phyloP scores from a whole-genome alignment of 106 monocot genomes.

The Dendrobium catenatum region DNA sequence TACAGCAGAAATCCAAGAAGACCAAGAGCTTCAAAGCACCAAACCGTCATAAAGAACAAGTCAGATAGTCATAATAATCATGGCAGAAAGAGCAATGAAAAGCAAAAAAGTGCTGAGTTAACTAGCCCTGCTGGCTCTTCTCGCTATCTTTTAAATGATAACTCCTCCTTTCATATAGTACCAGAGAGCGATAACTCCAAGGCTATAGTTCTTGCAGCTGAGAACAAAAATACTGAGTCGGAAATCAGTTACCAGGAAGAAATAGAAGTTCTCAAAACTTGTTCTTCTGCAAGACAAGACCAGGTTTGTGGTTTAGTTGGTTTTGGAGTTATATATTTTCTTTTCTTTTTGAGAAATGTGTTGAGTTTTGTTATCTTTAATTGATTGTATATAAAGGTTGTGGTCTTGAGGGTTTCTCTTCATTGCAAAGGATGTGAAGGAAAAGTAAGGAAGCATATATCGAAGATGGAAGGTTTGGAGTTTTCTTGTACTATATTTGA shows the following conservation, averaged over 20 bases:
- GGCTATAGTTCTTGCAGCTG: background rate
- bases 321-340: background rate
- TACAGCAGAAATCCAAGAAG: conserved; percentile 2
- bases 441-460: conserved; percentile 14
- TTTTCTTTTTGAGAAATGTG: background rate
- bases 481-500: background rate
- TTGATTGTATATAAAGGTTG: conserved; percentile 3
- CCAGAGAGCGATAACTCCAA: conserved; percentile 11
- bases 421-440: conserved; percentile 18
- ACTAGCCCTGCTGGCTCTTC: conserved; percentile 51
- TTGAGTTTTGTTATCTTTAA: background rate
- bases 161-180: conserved; percentile 18
- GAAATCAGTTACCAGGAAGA: background rate
- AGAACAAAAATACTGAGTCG: background rate
- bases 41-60: background rate
- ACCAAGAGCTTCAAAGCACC: background rate
- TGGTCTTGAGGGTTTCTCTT: conserved; percentile 16
- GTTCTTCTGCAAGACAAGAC: background rate
- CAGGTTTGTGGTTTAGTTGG: background rate
- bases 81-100: conserved; percentile 7
- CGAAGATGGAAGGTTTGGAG: conserved; percentile 15
- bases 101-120: background rate
- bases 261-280: background rate
- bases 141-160: conserved; percentile 43
- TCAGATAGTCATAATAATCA: conserved; percentile 5